phyloP scores from a whole-genome alignment of 352 stramenopile species.

The Phytophthora ramorum region DNA sequence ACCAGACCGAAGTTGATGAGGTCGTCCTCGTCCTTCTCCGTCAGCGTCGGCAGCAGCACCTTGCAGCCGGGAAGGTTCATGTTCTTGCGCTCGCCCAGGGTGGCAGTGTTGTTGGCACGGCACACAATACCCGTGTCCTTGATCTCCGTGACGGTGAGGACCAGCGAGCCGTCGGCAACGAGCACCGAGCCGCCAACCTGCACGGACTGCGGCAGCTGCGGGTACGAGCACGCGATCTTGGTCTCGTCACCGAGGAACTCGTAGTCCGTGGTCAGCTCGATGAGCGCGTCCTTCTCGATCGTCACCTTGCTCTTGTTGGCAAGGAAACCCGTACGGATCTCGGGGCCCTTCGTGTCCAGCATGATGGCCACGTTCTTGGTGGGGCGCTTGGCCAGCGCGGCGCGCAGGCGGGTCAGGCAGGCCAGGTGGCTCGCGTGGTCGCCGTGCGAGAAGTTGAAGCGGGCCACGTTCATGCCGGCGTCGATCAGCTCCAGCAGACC shows the following conservation, averaged over 20 bases:
- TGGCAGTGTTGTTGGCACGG: conserved; percentile 79
- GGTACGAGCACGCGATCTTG: conserved; percentile 95
- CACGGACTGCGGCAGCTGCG: conserved; percentile 90
- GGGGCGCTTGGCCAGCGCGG: conserved; percentile 62
- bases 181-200: conserved; percentile 93
- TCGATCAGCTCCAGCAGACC: conserved; percentile 86
- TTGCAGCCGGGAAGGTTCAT: conserved; percentile 95
- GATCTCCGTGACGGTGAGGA: conserved; percentile 91
- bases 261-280: conserved; percentile 72
- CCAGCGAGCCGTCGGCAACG: conserved; percentile 94
- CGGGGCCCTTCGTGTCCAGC: conserved; percentile 96
- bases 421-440: conserved; percentile 90
- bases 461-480: conserved; percentile 95
- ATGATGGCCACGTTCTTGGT: conserved; percentile 91
- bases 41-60: conserved; percentile 93
- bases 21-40: conserved; percentile 93
- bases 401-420: conserved; percentile 65
- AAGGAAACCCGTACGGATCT: conserved; percentile 94
- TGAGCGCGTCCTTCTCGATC: conserved; percentile 62
- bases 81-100: conserved; percentile 94
- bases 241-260: conserved; percentile 79
- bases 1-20: conserved; percentile 95
- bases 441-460: conserved; percentile 99
- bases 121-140: conserved; percentile 77
- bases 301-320: conserved; percentile 74